Percentiles rank a stretch among this genome's conserved stretches.
phyloP scores from a whole-genome alignment of 2,329 filamentous ascomycete species.

The Claviceps purpurea region DNA sequence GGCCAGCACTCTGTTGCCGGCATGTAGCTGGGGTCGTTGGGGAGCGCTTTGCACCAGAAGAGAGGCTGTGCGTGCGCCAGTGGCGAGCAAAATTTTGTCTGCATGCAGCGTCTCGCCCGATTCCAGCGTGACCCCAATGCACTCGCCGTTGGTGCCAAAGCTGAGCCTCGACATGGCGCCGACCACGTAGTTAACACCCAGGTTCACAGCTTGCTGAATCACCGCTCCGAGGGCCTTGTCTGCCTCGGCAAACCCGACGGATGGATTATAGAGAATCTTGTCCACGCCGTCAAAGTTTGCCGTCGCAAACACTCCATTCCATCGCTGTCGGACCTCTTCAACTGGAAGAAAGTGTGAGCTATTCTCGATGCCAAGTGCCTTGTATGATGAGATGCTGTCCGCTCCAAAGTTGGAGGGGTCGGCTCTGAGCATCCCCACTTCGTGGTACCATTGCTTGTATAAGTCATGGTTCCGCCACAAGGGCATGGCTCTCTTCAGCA shows the following conservation, averaged over 20 bases:
- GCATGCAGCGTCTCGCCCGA: conserved; percentile 34
- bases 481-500: conserved; percentile 27
- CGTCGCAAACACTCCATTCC: conserved; percentile 42
- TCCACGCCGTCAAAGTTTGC: conserved; percentile 42
- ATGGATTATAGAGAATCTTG: conserved; percentile 42
- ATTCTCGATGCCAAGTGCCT: conserved; percentile 25
- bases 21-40: conserved; percentile 29
- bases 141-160: conserved; percentile 32
- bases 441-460: conserved; percentile 41
- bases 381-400: conserved; percentile 27
- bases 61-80: conserved; percentile 42
- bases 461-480: conserved; percentile 30
- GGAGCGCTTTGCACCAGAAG: conserved; percentile 39
- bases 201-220: conserved; percentile 34
- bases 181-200: conserved; percentile 42
- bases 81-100: conserved; percentile 38
- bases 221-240: conserved; percentile 42
- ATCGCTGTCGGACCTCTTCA: conserved; percentile 39
- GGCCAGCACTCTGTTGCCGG: conserved; percentile 39
- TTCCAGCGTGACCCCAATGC: conserved; percentile 34
- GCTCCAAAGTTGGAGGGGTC: conserved; percentile 29
- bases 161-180: conserved; percentile 33
- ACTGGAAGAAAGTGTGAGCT: conserved; percentile 27
- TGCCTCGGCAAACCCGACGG: conserved; percentile 45
- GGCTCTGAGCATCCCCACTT: conserved; percentile 39